A percentile compares a stretch with the other conserved stretches of the same genome.
Evolutionary conservation across 1,284 basidiomycete species (phyloP).

Genomic region (Melampsora americana): DNA sequence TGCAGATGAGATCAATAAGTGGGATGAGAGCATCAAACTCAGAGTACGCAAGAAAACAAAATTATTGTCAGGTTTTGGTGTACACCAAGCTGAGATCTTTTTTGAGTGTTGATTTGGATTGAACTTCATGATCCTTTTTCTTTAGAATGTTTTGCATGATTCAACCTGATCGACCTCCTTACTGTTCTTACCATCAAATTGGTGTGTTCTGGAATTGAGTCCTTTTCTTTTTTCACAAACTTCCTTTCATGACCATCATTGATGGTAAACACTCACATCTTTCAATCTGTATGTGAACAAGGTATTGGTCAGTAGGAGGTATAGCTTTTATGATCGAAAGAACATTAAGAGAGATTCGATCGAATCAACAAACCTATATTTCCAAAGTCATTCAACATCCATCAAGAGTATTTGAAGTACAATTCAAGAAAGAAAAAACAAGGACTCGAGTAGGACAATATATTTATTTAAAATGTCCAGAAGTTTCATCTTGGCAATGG

Average conservation of each 20-base stretch:
- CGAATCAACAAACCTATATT: constrained; percentile 79
- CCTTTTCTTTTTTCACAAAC: constrained; percentile 60
- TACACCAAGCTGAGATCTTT: too few relatives aligned
- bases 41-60: too few relatives aligned
- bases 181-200: constrained; percentile 72
- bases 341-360: constrained; percentile 77
- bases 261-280: too few relatives aligned
- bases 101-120: too few relatives aligned
- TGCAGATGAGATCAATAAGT: too few relatives aligned
- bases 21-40: too few relatives aligned
- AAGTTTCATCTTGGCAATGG: constrained; percentile 88
- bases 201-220: too few relatives aligned
- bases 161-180: constrained; percentile 78
- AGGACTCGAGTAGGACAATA: constrained; percentile 71
- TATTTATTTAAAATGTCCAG: constrained; percentile 75
- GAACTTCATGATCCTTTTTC: background rate
- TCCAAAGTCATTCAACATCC: constrained; percentile 90
- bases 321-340: constrained; percentile 78
- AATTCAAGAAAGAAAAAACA: constrained; percentile 88
- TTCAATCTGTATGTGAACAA: too few relatives aligned
- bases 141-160: constrained; percentile 88
- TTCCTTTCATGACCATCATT: constrained; percentile 1
- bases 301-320: constrained; percentile 83
- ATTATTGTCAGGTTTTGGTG: too few relatives aligned
- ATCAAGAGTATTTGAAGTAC: constrained; percentile 80